phyloP scores from a whole-genome alignment of 208 protist species.

The Blastocrithidia nonstop region DNA sequence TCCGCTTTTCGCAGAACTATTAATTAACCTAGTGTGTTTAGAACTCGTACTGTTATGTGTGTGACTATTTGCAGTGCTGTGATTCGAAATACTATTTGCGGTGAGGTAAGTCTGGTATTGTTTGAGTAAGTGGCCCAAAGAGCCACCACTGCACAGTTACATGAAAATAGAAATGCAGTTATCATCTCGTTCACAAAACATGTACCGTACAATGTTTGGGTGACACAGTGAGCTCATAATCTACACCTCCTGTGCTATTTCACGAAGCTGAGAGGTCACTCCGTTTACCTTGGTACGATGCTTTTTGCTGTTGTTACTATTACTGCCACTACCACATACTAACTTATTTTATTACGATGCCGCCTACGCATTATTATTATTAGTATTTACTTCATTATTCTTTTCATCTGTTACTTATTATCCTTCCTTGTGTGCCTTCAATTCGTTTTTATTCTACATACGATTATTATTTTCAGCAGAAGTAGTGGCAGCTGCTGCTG shows the following conservation, averaged over 20 bases:
- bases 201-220: slow-evolving; percentile 73
- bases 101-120: too few species aligned
- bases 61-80: too few species aligned
- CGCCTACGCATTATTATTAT: too few species aligned
- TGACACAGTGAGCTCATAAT: slow-evolving; percentile 70
- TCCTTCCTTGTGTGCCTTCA: neutral
- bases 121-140: slow-evolving; percentile 38
- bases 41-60: too few species aligned
- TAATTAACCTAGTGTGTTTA: too few species aligned
- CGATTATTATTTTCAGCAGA: too few species aligned
- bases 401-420: neutral
- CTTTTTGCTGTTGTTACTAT: neutral
- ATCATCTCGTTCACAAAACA: slow-evolving; percentile 60
- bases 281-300: slow-evolving; percentile 6
- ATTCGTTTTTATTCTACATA: too few species aligned
- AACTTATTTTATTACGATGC: too few species aligned
- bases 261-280: slow-evolving; percentile 29
- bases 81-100: too few species aligned
- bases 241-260: slow-evolving; percentile 66
- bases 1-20: too few species aligned
- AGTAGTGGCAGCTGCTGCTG: too few species aligned
- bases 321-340: neutral
- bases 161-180: slow-evolving; percentile 84
- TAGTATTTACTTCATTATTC: neutral
- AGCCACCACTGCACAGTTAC: slow-evolving; percentile 74